phyloP scores from a whole-genome alignment of 257 asterid species.

The Ehretia macrophylla region DNA sequence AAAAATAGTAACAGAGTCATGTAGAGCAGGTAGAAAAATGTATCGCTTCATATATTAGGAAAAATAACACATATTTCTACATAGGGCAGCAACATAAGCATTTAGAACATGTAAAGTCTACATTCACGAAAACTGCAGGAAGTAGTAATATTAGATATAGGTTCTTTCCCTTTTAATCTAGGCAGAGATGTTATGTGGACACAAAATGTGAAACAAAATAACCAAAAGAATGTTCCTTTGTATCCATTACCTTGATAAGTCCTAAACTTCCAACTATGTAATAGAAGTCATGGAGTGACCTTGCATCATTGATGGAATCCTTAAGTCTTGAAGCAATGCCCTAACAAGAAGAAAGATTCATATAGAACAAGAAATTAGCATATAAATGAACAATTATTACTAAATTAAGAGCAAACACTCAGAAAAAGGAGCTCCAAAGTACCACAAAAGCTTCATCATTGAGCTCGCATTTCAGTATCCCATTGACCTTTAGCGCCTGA shows the following conservation, averaged over 20 bases:
- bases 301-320: slow-evolving; percentile 50
- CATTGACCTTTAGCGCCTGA: slow-evolving; percentile 62
- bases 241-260: slow-evolving; percentile 58
- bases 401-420: slow-evolving; percentile 1
- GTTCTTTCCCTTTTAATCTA: background rate
- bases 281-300: slow-evolving; percentile 69
- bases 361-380: slow-evolving; percentile 10
- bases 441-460: slow-evolving; percentile 50
- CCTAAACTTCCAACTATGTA: slow-evolving; percentile 63
- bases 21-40: background rate
- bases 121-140: background rate
- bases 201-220: background rate
- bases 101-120: background rate
- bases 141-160: background rate
- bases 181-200: background rate
- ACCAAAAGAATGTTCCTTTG: background rate
- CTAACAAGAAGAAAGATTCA: slow-evolving; percentile 27
- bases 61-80: too few relatives aligned
- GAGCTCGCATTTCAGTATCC: slow-evolving; percentile 70
- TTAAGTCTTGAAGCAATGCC: slow-evolving; percentile 58
- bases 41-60: background rate
- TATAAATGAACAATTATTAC: background rate
- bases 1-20: slow-evolving; percentile 2
- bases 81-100: too few relatives aligned
- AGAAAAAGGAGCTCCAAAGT: slow-evolving; percentile 18